Evolutionary conservation across 2,329 filamentous ascomycete species (phyloP), one percentile per base, ranked within the genome.

Genomic region (Aspergillus uvarum): DNA sequence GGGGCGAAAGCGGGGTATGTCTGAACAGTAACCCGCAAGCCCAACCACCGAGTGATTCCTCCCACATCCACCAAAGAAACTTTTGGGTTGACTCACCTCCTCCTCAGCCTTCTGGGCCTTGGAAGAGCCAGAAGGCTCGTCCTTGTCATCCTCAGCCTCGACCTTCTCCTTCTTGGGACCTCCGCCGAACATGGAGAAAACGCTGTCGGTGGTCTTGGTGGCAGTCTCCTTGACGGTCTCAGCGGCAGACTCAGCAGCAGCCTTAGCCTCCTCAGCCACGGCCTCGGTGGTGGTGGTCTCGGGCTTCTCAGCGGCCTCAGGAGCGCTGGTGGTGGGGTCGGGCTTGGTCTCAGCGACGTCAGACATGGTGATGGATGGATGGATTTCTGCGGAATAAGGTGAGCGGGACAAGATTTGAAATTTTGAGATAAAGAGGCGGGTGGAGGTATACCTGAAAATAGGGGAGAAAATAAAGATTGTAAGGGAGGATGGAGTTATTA

Each of bases 141-240:
- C 89, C 66, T 87, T 89, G 68, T 90, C 92, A 73, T 91, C 90
- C 32, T 90, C 80, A 32, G 71, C 82, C 61, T 91, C 89, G 64
- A 88, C 87, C 85, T 92, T 93, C 82, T 95, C 91, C 84, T 96
- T 98, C 87, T 96, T 96, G 62, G 91, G 91, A 64, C 95, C 95
- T 65, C 95, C 95, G 70, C 95, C 95, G 75, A 99, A 99, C 95
- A 99, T 98, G 79, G 91, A 94, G 83, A 98, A 98, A 66, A 98
- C 91, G 63, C 77, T 85, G 70, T 82, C 80, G 59, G 72, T 73
- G 35, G 81, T 79, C 63, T 77, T 77, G 50, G 71, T 69, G 55
- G 75, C 72, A 52, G 77, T 74, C 58, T 76, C 68, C 38, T 75
- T 68, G 49, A 73, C 75, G 54, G 74, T 74, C 48, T 72, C 71